Conservation (phyloP, 2,329 filamentous ascomycete species). For the Arthrocladium fulminans region DNA sequence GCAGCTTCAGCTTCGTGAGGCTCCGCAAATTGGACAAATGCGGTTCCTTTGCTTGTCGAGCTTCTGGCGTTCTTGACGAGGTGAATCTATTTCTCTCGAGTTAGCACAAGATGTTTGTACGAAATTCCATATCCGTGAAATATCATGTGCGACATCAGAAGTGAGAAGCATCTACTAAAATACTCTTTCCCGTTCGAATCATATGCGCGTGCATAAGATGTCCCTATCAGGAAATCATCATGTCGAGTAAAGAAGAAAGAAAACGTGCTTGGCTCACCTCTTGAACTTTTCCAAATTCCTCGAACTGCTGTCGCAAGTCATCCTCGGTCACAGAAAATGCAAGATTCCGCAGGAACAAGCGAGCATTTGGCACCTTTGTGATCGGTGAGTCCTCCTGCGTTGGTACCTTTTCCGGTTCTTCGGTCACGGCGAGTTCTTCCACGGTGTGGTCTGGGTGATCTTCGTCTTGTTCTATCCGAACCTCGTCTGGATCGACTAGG, state of each 20-base stretch:
- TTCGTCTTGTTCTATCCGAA: slow-evolving; percentile 10
- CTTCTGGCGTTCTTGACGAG: slow-evolving; percentile 63
- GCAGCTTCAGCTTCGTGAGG: slow-evolving; percentile 66
- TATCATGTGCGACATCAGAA: slow-evolving; percentile 50
- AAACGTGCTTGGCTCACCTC: slow-evolving; percentile 61
- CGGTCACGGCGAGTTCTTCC: slow-evolving; percentile 14
- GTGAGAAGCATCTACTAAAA: slow-evolving; percentile 99
- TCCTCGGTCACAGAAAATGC: slow-evolving; percentile 70
- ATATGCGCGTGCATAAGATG: slow-evolving; percentile 92
- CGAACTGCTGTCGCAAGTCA: slow-evolving; percentile 64
- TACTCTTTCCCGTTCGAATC: slow-evolving; percentile 86
- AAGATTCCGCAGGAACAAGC: slow-evolving; percentile 83
- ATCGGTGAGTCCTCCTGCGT: slow-evolving; percentile 11
- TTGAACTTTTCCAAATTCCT: slow-evolving; percentile 63
- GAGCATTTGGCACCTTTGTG: slow-evolving; percentile 46
- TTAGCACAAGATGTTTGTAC: slow-evolving; percentile 19
- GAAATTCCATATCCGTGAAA: slow-evolving; percentile 20
- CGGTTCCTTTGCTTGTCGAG: slow-evolving; percentile 78
- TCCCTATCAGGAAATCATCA: slow-evolving; percentile 99
- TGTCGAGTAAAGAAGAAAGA: slow-evolving; percentile 24
- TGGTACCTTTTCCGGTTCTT: slow-evolving; percentile 10
- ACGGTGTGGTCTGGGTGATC: slow-evolving; percentile 11
- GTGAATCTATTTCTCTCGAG: slow-evolving; percentile 66
- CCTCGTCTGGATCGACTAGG: slow-evolving; percentile 61
- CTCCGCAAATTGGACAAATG: slow-evolving; percentile 70